Evolutionary conservation across 345 rosid genomes (phyloP).

Genomic region (Citrus inodora): DNA sequence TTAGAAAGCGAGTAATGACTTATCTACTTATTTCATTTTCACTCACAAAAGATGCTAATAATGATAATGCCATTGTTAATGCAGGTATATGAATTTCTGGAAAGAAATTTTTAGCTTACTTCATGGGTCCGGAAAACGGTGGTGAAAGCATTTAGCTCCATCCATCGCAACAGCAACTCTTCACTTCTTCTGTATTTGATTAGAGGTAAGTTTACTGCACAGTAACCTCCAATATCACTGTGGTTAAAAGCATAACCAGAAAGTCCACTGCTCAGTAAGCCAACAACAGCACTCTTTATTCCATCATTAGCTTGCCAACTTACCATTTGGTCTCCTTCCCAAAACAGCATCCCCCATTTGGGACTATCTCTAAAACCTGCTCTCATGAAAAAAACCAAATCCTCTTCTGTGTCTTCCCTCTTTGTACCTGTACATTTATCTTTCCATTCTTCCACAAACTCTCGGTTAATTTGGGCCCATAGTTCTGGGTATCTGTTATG

Average conservation of each 20-base stretch:
- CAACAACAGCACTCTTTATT: slow-evolving; percentile 67
- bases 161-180: slow-evolving; percentile 71
- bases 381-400: slow-evolving; percentile 64
- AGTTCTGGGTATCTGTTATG: slow-evolving; percentile 78
- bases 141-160: slow-evolving; percentile 72
- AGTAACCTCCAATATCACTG: slow-evolving; percentile 77
- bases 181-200: slow-evolving; percentile 53
- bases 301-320: slow-evolving; percentile 27
- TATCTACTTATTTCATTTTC: slow-evolving; percentile 5
- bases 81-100: slow-evolving; percentile 6
- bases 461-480: slow-evolving; percentile 69
- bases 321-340: slow-evolving; percentile 93
- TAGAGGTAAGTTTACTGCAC: slow-evolving; percentile 53
- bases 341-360: slow-evolving; percentile 70
- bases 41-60: background rate
- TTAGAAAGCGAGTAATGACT: background rate
- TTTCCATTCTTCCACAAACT: slow-evolving; percentile 70
- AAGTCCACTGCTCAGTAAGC: slow-evolving; percentile 60
- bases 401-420: slow-evolving; percentile 39
- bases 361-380: slow-evolving; percentile 74
- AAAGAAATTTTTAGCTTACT: slow-evolving; percentile 31
- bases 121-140: slow-evolving; percentile 69
- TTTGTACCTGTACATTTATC: slow-evolving; percentile 20
- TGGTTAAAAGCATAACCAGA: slow-evolving; percentile 74
- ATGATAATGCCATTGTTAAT: slow-evolving; percentile 2